Evolutionary conservation across 208 protist species (phyloP), one percentile per base, ranked within the genome.

Genomic region (Crithidia thermophila): DNA sequence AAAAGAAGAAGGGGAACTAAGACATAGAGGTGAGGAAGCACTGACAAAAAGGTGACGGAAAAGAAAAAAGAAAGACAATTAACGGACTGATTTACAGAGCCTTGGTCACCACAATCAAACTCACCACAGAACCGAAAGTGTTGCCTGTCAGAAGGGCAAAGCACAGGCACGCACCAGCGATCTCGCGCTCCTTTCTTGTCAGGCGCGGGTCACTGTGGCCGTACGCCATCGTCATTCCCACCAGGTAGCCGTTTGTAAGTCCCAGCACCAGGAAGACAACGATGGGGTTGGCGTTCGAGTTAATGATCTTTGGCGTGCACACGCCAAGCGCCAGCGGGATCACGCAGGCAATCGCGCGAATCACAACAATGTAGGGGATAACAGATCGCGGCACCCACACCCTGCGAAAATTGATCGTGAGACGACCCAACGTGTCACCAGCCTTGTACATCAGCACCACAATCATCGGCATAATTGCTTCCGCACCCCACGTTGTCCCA

Each of bases 281-380:
- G 42, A 82, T 82, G 14, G 76, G 76, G 53, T 77, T 77, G 21
- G 56, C 76, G 43, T 82, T 58, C 23, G 63, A 73, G 65, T 82
- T 74, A 47, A 82, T 82, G 9, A 77, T 47, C 65, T 65, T 67
- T 11, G 67, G 67, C 42, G 60, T 57, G 45, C 53, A 56, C 5
- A 72, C 55, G 34, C 76, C 76, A 6, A 82, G 72, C 11, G 52
- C 72, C 11, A 82, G 76, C 21, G 76, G 76, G 23, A 82, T 74
- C 11, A 77, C 62, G 53, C 66, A 73, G 13, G 49, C 72, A 31
- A 82, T 50, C 20, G 71, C 66, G 37, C 76, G 76, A 25, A 50
- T 31, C 4, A 72, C 28, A 21, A 77, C 69, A n/a, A 82, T 4
- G 37, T 60, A 52, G 1, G 63, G 58, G 0, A 78, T 56, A 4